Evolutionary conservation across 2,329 filamentous ascomycete genomes (phyloP).

Genomic region (Botrytis squamosa): DNA sequence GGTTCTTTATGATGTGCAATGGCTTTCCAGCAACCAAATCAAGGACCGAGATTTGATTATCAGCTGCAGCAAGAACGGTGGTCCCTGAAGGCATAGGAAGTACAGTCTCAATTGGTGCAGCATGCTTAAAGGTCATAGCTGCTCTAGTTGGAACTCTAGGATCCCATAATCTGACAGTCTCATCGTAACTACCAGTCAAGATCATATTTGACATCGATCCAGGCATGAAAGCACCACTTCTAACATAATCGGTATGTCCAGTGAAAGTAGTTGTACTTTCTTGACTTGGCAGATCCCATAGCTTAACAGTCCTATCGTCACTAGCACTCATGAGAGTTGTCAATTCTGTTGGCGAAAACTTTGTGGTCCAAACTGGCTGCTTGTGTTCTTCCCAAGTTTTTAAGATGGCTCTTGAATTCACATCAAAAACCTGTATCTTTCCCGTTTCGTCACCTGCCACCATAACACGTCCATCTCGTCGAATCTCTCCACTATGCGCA

Average conservation of each 20-base stretch:
- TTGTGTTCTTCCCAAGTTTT: slow-evolving; percentile 95
- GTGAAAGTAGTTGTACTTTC: slow-evolving; percentile 73
- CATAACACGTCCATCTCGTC: slow-evolving; percentile 83
- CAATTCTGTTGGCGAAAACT: slow-evolving; percentile 85
- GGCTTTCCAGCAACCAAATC: slow-evolving; percentile 91
- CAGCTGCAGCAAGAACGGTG: slow-evolving; percentile 79
- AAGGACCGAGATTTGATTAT: slow-evolving; percentile 84
- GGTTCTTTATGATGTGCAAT: slow-evolving; percentile 82
- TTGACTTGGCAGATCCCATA: slow-evolving; percentile 90
- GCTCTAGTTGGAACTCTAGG: slow-evolving; percentile 67
- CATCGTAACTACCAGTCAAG: slow-evolving; percentile 90
- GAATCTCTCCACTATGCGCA: slow-evolving; percentile 84
- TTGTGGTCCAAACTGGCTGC: slow-evolving; percentile 88
- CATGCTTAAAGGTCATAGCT: slow-evolving; percentile 93
- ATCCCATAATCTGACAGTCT: slow-evolving; percentile 93
- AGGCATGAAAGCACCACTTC: slow-evolving; percentile 83
- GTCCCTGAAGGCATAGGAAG: slow-evolving; percentile 84
- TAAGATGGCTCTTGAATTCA: slow-evolving; percentile 83
- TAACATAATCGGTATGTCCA: slow-evolving; percentile 91
- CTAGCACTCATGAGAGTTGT: slow-evolving; percentile 86
- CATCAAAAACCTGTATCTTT: slow-evolving; percentile 92
- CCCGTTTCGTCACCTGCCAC: slow-evolving; percentile 91
- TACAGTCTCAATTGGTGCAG: slow-evolving; percentile 85
- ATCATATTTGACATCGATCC: slow-evolving; percentile 67
- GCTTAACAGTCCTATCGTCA: slow-evolving; percentile 86